These are phyloP conservation scores for Aspergillus pseudoglaucus DNA, from an alignment of 2,329 filamentous ascomycete genomes.

Conservation along the genomic window DNA sequence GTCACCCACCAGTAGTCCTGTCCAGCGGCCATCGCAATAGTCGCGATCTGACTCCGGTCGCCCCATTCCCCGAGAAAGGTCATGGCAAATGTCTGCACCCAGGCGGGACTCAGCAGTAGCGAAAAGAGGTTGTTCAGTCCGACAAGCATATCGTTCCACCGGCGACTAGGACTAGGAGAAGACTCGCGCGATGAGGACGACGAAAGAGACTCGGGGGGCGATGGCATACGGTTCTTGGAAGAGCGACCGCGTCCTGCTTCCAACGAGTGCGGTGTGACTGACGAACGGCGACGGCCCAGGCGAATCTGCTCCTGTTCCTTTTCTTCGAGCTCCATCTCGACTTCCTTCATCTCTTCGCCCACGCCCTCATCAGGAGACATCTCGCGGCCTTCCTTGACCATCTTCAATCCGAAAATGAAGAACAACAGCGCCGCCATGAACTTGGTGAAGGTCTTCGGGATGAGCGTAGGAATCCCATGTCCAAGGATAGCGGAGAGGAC, in stretches of 20 bases:
- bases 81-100: conserved; percentile 99
- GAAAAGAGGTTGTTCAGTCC: conserved; percentile 83
- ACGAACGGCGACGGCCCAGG: conserved; percentile 58
- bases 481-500: conserved; percentile 86
- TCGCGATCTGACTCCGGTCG: conserved; percentile 94
- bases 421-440: conserved; percentile 80
- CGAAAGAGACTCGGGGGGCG: conserved; percentile 72
- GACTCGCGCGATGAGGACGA: conserved; percentile 62
- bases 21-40: conserved; percentile 96
- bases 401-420: conserved; percentile 77
- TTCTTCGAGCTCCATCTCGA: conserved; percentile 87
- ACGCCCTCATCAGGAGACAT: conserved; percentile 91
- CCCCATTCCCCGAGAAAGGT: conserved; percentile 98
- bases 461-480: conserved; percentile 81
- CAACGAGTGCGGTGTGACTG: conserved; percentile 66
- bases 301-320: conserved; percentile 74
- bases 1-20: conserved; percentile 99
- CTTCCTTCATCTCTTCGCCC: conserved; percentile 94
- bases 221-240: conserved; percentile 65
- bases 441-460: conserved; percentile 86
- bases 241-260: conserved; percentile 75
- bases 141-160: conserved; percentile 41
- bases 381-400: conserved; percentile 76
- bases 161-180: conserved; percentile 44
- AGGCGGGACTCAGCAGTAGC: conserved; percentile 84